A percentile compares a stretch with the other conserved stretches of the same genome.
phyloP scores from a whole-genome alignment of 805 yeast species.

The Teunomyces atbi region DNA sequence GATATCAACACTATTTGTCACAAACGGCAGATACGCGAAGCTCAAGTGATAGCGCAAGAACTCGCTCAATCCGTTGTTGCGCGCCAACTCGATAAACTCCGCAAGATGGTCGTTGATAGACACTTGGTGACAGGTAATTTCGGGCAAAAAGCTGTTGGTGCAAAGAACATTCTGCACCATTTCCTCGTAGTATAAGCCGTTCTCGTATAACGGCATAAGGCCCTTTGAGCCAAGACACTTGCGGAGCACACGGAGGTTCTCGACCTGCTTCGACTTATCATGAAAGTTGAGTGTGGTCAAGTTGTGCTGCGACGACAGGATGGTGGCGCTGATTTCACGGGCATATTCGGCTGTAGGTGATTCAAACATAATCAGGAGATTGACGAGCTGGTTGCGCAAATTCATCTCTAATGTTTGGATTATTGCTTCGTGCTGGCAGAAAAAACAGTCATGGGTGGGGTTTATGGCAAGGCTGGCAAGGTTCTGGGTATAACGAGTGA shows the following conservation, averaged over 20 bases:
- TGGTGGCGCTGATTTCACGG: conserved; percentile 7
- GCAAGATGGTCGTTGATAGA: conserved; percentile 10
- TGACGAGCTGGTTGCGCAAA: conserved; percentile 9
- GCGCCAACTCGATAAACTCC: conserved; percentile 8
- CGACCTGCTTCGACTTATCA: conserved; percentile 17
- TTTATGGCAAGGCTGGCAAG: conserved; percentile 10
- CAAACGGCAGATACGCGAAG: conserved; percentile 11
- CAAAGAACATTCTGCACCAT: conserved; percentile 5
- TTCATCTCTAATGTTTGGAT: conserved; percentile 4
- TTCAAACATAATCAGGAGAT: conserved; percentile 14
- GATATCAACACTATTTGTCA: conserved; percentile 7
- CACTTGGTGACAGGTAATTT: conserved; percentile 2
- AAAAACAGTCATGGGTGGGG: conserved; percentile 21
- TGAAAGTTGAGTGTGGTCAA: conserved; percentile 11
- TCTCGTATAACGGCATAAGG: conserved; percentile 11
- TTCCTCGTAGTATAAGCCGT: conserved; percentile 11
- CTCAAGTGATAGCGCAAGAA: conserved; percentile 11
- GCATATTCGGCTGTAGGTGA: conserved; percentile 10
- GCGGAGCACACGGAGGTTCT: conserved; percentile 13
- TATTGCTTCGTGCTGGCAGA: conserved; percentile 15
- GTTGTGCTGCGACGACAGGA: conserved; percentile 11
- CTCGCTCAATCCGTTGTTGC: conserved; percentile 7
- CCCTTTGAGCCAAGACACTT: conserved; percentile 11
- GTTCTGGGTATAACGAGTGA: conserved; percentile 11
- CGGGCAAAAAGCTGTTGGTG: conserved; percentile 6